Base-by-base conservation (phyloP, 2,329 filamentous ascomycete genomes). In the Ophiostoma tasmaniense region DNA sequence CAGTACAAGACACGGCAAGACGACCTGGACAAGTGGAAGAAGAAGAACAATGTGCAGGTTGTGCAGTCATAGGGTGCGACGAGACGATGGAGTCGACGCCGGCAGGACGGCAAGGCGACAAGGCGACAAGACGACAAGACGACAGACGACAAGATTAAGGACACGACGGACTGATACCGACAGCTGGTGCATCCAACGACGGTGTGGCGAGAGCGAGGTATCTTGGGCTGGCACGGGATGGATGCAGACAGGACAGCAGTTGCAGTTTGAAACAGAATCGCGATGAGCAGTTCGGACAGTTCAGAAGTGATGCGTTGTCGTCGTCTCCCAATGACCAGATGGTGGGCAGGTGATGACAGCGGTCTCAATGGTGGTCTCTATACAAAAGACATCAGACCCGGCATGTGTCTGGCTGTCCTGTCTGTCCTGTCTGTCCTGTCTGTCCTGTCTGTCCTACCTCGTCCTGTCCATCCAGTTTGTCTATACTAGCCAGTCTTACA, bases 21-120 rank as follows among this genome's bases (percentile, higher is more conserved):
- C 59, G 95, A 99, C 77, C 87, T 99, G 83, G 94, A 99, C 78
- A 93, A 90, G 79, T 99, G 95, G 95, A 99, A 99, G 91, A 93
- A 93, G 79, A 93, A 93, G 87, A 92, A 95, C 81, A 94, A 94
- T 76, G 86, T 95, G 67, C 91, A 94, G 78, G 89, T 94, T 72
- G 90, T 95, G 71, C 90, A 93, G 81, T 90, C 91, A 80, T 90
- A 78, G 37, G 64, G 17, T 33, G 30, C 3, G 6, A 6, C 3
- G n/a, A 7, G 5, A 13, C 4, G 37, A 39, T 5, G 17, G 3
- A 22, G 20, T 11, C 20, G 45, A n/a, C 45, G n/a, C n/a, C n/a
- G n/a, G n/a, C n/a, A n/a, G n/a, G n/a, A n/a, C n/a, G n/a, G n/a
- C n/a, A n/a, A n/a, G n/a, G 30, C 20, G 11, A 37, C 11, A 20